Base-by-base conservation (phyloP, 2,329 filamentous ascomycete species). In the Cytospora schulzeri region DNA sequence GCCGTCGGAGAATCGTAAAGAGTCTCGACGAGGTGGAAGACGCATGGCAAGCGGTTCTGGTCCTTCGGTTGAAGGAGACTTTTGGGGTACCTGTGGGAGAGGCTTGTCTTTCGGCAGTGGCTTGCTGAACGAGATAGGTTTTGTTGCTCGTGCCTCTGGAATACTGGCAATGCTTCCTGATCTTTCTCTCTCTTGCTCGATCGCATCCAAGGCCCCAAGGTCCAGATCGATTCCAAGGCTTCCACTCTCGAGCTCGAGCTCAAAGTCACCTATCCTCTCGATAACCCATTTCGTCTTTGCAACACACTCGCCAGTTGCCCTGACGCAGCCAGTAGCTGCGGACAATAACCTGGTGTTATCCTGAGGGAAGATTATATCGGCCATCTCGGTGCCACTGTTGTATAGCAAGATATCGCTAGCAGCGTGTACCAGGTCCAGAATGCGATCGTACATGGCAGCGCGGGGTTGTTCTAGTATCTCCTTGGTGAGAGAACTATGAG, bases 251-350 rank as follows among this genome's bases (percentile, higher is more conserved):
- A 91, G 82, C 74, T 96, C 92, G 69, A 93, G 87, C 75, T 97
- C 93, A 69, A 97, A 96, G 75, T 97, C 93, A 24, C 93, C 93
- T 68, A 95, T 92, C 66, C 90, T 85, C 76, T 97, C 93, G 64
- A 99, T 90, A 53, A 96, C 88, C 73, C 87, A 84, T 71, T 92
- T 92, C 14, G 93, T 90, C 77, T 93, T 94, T 8, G 91, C 89
- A 24, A 97, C 91, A 75, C 94, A 97, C 70, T 97, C 93, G 50
- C 94, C 94, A 53, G 93, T 93, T 26, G 92, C 91, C 70, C 92
- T 89, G 29, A 99, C 93, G 73, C 93, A 97, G 66, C 87, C 88
- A 8, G 93, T 97, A 11, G 93, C 93, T 24, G 92, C 91, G 66
- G 85, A 82, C 35, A 95, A 85, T 50, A 97, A 82, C 31, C 88